Evolutionary conservation across 768 basidiomycete species (phyloP), one percentile per base, ranked within the genome.

Genomic region (Macrocybe gigantea): DNA sequence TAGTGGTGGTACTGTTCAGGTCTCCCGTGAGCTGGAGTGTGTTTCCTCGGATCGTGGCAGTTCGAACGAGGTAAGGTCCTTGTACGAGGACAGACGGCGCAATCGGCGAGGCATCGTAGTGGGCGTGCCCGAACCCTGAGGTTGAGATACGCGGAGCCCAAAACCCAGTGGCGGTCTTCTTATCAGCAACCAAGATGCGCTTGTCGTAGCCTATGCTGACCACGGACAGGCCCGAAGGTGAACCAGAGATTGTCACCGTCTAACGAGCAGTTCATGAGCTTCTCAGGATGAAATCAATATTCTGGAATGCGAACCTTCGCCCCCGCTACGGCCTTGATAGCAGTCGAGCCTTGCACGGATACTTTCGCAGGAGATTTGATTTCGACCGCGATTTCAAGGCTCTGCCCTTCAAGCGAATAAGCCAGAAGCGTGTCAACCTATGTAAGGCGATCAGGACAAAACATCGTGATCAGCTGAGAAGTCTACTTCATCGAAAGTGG

Each of bases 151-250:
- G 73, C 1, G 85, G 84, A 1, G 77, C 73, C 74, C 80, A 87
- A 63, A 83, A 78, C 4, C 74, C 75, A 7, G 71, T 73, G 1
- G 81, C 80, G 4, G 78, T 77, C 44, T 64, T 62, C n/a, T 78
- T 70, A 55, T 86, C 84, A 6, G 74, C 74, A 51, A 75, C 75
- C 22, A 85, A 69, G 44, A 87, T 58, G 32, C 83, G 60, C 5
- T 59, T 65, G 32, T 71, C 70, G 22, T 22, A 2, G 0, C 71
- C 76, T 45, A 76, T 67, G 12, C 71, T 57, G 47, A 74, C 64
- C n/a, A 80, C 59, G 3, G 60, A 56, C 5, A 66, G 42, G 7
- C 64, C 64, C 5, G 61, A 60, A 0, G 77, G 72, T 8, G 70
- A 62, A 6, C 61, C 68, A 12, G 73, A 76, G n/a, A 79, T 67